A percentile compares a stretch with the other conserved stretches of the same genome.
Evolutionary conservation across 306 rosid species (phyloP).

Genomic region (Medicago arabica): DNA sequence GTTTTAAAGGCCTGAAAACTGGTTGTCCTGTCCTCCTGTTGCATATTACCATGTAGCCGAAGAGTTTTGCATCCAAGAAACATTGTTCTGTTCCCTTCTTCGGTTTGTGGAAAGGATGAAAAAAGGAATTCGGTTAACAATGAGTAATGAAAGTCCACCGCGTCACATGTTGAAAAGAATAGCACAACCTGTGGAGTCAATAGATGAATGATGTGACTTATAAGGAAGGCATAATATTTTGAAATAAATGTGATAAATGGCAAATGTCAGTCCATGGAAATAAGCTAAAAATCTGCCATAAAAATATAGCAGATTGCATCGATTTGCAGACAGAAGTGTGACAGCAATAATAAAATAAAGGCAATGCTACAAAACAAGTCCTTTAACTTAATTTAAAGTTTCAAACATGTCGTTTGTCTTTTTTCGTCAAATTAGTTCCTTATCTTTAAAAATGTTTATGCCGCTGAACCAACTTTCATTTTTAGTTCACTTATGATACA

Average conservation of each 20-base stretch:
- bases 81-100: conserved; percentile 50
- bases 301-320: not conserved
- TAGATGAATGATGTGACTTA: conserved; percentile 36
- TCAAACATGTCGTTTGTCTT: too few species aligned
- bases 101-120: conserved; percentile 55
- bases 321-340: too few species aligned
- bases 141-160: conserved; percentile 89
- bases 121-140: conserved; percentile 70
- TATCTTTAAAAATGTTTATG: too few species aligned
- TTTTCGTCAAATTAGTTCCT: too few species aligned
- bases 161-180: conserved; percentile 98
- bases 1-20: conserved; percentile 81
- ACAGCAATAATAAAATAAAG: too few species aligned
- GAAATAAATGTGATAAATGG: not conserved
- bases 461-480: too few species aligned
- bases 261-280: not conserved
- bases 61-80: conserved; percentile 74
- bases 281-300: not conserved
- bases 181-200: conserved; percentile 82
- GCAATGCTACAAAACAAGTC: too few species aligned
- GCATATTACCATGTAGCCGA: conserved; percentile 94
- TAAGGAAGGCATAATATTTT: not conserved
- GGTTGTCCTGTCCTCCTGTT: conserved; percentile 74
- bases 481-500: too few species aligned
- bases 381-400: too few species aligned